Conservation (phyloP, 768 basidiomycete species). For the Agrocybe chaxingu region DNA sequence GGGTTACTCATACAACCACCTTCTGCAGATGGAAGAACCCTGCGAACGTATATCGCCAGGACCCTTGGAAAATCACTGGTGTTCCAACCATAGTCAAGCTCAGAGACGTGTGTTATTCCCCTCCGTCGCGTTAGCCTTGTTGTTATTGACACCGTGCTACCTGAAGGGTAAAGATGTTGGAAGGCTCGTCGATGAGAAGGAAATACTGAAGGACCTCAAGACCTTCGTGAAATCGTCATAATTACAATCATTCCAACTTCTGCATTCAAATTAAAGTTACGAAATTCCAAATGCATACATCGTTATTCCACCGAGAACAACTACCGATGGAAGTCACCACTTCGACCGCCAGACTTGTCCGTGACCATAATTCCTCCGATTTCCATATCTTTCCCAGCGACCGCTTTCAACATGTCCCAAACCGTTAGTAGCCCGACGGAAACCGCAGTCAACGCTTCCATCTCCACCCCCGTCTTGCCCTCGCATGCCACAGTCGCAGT, state of each 20-base stretch:
- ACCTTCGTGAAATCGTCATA: conserved; percentile 23
- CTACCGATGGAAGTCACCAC: conserved; percentile 56
- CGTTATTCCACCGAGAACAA: neutral
- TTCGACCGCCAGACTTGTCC: conserved; percentile 70
- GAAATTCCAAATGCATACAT: neutral
- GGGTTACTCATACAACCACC: neutral
- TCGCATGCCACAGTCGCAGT: conserved; percentile 69
- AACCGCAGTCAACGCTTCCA: conserved; percentile 91
- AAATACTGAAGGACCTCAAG: conserved; percentile 28
- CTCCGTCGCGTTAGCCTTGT: conserved; percentile 3
- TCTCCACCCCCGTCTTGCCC: conserved; percentile 86
- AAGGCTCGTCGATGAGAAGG: conserved; percentile 39
- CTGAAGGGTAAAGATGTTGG: conserved; percentile 34
- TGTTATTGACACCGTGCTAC: conserved; percentile 1
- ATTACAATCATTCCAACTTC: conserved; percentile 4
- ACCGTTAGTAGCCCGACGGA: conserved; percentile 75
- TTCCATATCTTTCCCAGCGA: conserved; percentile 84
- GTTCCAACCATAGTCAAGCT: conserved; percentile 70
- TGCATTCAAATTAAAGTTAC: neutral
- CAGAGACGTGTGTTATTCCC: conserved; percentile 43
- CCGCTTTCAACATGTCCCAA: conserved; percentile 93
- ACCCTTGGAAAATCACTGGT: conserved; percentile 55
- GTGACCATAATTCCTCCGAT: conserved; percentile 67
- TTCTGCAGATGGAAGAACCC: conserved; percentile 63
- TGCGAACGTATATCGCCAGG: conserved; percentile 54